Base-by-base conservation (phyloP, 2,329 filamentous ascomycete species). In the Calonectria honghensis region DNA sequence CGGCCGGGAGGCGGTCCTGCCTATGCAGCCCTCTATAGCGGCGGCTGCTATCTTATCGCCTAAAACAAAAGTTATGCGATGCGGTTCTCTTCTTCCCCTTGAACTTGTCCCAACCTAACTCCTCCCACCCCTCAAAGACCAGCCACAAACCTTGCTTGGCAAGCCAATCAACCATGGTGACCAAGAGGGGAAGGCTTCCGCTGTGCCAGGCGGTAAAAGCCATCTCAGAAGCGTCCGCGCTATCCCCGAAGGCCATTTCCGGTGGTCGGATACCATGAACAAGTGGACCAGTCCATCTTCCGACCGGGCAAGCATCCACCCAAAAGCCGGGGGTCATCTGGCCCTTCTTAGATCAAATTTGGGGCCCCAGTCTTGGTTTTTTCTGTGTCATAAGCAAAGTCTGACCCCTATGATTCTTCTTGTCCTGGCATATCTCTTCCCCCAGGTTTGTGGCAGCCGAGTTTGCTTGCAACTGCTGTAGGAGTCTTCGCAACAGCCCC, bases 161-260 rank as follows among this genome's bases (percentile, higher is more conserved):
- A 51, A 29, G 35, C 32, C 64, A 51, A 45, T 45, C 51, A 45
- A 24, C 39, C 52, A 57, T 57, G 32, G 41, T 45, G 32, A 18
- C 48, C 32, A 39, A 68, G 65, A 68, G 50, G 48, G 48, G 50
- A 41, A 57, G 11, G 27, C 52, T 59, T 59, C 52, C 51, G 66
- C 66, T 27, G 48, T 54, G 66, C 51, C 20, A 32, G 18, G 52
- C 39, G 39, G 61, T 18, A 65, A 59, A 57, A 54, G 32, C 66
- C 37, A 41, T 59, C 16, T 63, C 41, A 24, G 37, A 57, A 59
- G 51, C 51, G 51, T 59, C 66, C 66, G 66, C 51, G 66, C 66
- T 68, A 68, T 68, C 50, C 66, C 66, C 66, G 66, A 59, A 70
- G 68, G 70, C 72, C 79, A 79, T 78, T 75, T 70, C 73, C 78